These are phyloP conservation scores for Candida sp. DNA, from an alignment of 1,139 yeast species.

Conservation along the genomic window DNA sequence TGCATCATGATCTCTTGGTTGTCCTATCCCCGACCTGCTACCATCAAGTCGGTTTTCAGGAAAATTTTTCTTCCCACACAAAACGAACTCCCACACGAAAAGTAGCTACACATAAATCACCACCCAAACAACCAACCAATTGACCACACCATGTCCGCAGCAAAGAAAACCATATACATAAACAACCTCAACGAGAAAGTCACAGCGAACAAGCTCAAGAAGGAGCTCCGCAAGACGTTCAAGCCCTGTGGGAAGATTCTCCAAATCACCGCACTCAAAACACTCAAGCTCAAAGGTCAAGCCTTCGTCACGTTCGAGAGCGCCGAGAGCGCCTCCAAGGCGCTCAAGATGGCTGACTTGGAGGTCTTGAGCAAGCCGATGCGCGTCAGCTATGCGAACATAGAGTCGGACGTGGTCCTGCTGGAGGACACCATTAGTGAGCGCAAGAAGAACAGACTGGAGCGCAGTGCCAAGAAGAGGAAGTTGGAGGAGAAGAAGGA, in stretches of 20 bases:
- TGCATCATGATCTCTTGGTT: background rate
- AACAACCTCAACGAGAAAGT: constrained; percentile 77
- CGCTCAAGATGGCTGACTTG: constrained; percentile 49
- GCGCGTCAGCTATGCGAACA: constrained; percentile 43
- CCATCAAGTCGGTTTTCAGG: no score
- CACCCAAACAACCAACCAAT: background rate
- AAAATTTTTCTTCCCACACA: background rate
- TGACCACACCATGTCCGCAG: constrained; percentile 5
- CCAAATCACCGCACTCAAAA: constrained; percentile 63
- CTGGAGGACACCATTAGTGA: constrained; percentile 13
- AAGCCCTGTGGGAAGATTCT: constrained; percentile 51
- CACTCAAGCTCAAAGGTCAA: constrained; percentile 76
- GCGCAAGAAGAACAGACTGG: background rate
- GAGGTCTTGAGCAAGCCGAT: constrained; percentile 60
- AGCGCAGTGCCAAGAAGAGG: constrained; percentile 14
- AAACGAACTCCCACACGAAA: background rate
- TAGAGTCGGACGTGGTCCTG: constrained; percentile 47
- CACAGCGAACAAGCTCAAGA: constrained; percentile 53
- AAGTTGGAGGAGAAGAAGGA: constrained; percentile 23
- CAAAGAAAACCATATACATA: constrained; percentile 54
- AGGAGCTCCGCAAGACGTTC: constrained; percentile 45
- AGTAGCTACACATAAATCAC: background rate
- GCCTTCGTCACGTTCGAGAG: constrained; percentile 76
- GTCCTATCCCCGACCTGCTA: no score
- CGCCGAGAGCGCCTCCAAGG: constrained; percentile 49